Evolutionary conservation across 176 grass and related monocot species (phyloP), one percentile per base, ranked within the genome.

Genomic region (Poa pratensis): DNA sequence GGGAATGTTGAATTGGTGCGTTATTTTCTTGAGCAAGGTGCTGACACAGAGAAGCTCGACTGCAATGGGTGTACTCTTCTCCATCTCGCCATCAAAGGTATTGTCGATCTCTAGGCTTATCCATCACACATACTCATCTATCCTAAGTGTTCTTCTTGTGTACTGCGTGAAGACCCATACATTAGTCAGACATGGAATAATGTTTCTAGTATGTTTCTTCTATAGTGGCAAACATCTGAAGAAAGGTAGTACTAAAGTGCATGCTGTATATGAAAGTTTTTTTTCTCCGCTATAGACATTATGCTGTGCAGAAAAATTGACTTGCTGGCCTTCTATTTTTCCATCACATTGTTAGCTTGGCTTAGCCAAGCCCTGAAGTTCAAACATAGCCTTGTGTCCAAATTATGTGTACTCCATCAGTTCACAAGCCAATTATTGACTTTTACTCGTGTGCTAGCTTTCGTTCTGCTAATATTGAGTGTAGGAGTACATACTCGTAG

Each of bases 21-120:
- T 5, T 80, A 73, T 73, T 67, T 86, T 73, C 84, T 86, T 80
- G 84, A 86, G 50, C 84, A 80, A 62, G 76, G 46, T 80, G 84
- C 76, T 35, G 32, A 63, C 70, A 15, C 53, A 72, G 27, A 80
- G 60, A 80, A 51, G 42, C 26, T 43, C 42, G 30, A 39, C 34
- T 14, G 9, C 2, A 27, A 72, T 13, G 66, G 66, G n/a, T 73
- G 11, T 62, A 80, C 66, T 0, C 14, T 76, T 50, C 84, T 86
- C 53, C 76, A 86, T 73, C 37, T 62, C 5, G 76, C 76, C n/a
- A 55, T 14, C 70, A 66, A 9, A 24, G 84, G 76, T 86, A 68
- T 39, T 37, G 10, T 68, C 28, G 15, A 66, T 18, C 65, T 68
- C 65, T 68, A 3, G 5, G 63, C 63, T 61, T 26, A 66, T 66